Base-by-base conservation (phyloP, 805 yeast genomes). In the Blastobotrys terrestris region DNA sequence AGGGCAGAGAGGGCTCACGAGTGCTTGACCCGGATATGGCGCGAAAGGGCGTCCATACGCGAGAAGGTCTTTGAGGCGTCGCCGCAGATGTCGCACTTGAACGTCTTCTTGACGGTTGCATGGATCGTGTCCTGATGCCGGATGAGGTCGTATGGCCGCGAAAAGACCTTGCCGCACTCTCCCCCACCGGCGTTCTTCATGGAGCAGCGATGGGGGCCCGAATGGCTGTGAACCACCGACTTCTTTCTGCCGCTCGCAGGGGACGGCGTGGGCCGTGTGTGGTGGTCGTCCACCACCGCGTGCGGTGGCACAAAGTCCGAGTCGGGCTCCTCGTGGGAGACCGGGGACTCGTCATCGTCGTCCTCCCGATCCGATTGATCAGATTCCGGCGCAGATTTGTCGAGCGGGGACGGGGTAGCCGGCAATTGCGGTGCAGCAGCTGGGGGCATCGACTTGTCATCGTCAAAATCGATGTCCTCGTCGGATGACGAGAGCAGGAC, bases 71-170 rank as follows among this genome's bases (percentile, higher is more conserved):
- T 84, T 55, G 82, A 76, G 59, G 78, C 83, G 60, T 80, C 84
- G 53, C 86, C 94, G 71, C 99, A 92, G 45, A 85, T 83, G 60
- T 82, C 83, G 69, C 99, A 92, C 65, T 86, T 83, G 74, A 84
- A 94, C 48, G 85, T 81, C 62, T 86, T 86, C 70, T 92, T 85
- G 66, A 84, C 85, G 47, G 86, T 77, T 1, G 97, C 94, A 68
- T 92, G 99, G 51, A 92, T 91, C 0, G 98, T 94, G 63, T 92
- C 96, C 68, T 92, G 97, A 69, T 92, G 99, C 62, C 99, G 80
- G 21, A 91, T 85, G 63, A 92, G 75, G 72, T 92, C 99, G 66
- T 92, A 92, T 16, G 97, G 95, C 64, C 99, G 80, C 15, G 97
- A 89, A 65, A 92, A 92, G 63, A 83, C 82, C 70, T 87, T 87